Percentiles rank a stretch among this genome's conserved stretches.
phyloP scores from a whole-genome alignment of 2,329 filamentous ascomycete genomes.

The Byssothecium circinans region DNA sequence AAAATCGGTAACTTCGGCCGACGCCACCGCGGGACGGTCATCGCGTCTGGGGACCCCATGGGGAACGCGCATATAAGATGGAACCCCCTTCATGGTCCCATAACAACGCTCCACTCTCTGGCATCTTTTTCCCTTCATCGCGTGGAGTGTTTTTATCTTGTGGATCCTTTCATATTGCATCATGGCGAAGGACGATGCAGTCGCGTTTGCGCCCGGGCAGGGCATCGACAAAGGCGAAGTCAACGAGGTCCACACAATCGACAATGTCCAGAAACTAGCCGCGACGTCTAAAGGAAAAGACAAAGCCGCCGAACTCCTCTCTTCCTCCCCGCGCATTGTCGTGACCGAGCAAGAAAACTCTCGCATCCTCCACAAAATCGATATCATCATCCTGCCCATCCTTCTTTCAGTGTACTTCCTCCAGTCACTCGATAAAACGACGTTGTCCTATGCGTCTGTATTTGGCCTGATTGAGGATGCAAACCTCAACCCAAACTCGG shows the following conservation, averaged over 20 bases:
- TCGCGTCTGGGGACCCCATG: slow-evolving; percentile 29
- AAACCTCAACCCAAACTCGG: slow-evolving; percentile 52
- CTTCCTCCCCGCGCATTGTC: slow-evolving; percentile 49
- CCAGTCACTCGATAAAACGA: slow-evolving; percentile 65
- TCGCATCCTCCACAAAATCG: slow-evolving; percentile 55
- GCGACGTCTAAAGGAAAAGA: slow-evolving; percentile 36
- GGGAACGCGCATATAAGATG: slow-evolving; percentile 16
- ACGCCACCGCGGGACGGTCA: slow-evolving; percentile 3
- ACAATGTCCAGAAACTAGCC: slow-evolving; percentile 29
- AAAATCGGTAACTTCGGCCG: slow-evolving; percentile 27
- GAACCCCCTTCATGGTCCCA: background rate
- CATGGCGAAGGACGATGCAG: slow-evolving; percentile 21
- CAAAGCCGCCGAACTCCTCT: slow-evolving; percentile 55
- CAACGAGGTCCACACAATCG: slow-evolving; percentile 30
- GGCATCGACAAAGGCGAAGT: slow-evolving; percentile 26
- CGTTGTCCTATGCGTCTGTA: slow-evolving; percentile 62
- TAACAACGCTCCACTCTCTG: background rate
- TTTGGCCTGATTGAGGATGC: slow-evolving; percentile 65
- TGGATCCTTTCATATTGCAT: slow-evolving; percentile 2
- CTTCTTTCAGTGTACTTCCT: slow-evolving; percentile 65
- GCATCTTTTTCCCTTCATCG: slow-evolving; percentile 17
- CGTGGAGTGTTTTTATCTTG: background rate
- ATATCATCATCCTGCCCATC: slow-evolving; percentile 55
- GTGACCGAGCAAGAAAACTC: slow-evolving; percentile 58
- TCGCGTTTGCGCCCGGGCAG: slow-evolving; percentile 1